phyloP scores from a whole-genome alignment of 148 eudicot species.

The Spergularia marina region DNA sequence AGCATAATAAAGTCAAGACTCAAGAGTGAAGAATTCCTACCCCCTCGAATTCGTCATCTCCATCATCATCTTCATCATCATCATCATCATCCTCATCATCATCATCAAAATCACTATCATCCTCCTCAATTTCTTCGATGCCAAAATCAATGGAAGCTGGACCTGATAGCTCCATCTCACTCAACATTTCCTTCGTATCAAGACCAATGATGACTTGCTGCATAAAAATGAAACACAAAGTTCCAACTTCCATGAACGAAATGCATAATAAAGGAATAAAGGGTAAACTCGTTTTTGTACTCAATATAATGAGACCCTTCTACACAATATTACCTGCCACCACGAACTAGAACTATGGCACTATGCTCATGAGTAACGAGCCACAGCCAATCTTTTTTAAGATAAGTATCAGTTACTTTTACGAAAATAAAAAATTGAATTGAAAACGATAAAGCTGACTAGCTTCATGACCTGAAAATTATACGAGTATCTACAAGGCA shows the following conservation, averaged over 20 bases:
- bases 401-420: background rate
- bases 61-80: conserved; percentile 53
- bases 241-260: conserved; percentile 4
- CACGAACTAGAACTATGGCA: background rate
- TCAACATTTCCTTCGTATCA: conserved; percentile 73
- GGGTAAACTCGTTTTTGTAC: background rate
- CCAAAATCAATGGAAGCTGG: conserved; percentile 51
- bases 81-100: conserved; percentile 47
- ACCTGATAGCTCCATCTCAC: conserved; percentile 70
- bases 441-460: too few species aligned
- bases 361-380: too few species aligned
- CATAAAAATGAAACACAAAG: conserved; percentile 30
- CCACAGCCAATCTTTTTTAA: background rate
- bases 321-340: background rate
- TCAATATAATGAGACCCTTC: background rate
- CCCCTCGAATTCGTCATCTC: conserved; percentile 44
- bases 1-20: conserved; percentile 19
- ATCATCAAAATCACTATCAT: conserved; percentile 58
- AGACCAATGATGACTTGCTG: conserved; percentile 97
- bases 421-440: too few species aligned
- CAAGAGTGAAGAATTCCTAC: conserved; percentile 32
- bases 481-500: too few species aligned
- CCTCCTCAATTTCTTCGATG: conserved; percentile 58
- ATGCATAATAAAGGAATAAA: conserved; percentile 5
- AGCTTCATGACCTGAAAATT: too few species aligned